Evolutionary conservation across 345 rosid species (phyloP).

Genomic region (Physaria fendleri): DNA sequence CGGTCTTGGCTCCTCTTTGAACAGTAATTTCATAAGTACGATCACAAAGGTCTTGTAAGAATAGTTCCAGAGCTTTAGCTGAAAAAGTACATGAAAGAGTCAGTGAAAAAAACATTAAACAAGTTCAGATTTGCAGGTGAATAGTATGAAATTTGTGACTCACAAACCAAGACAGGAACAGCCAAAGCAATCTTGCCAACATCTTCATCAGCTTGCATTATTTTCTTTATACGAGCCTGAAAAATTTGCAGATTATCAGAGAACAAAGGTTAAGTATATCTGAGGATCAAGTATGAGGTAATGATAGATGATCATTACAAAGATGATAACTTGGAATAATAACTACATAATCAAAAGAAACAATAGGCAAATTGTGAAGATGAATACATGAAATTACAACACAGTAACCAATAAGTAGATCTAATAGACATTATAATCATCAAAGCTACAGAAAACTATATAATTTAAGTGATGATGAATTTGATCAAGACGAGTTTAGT

Average conservation of each 20-base stretch:
- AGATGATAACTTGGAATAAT: not conserved
- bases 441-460: too few species aligned
- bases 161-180: slow-evolving; percentile 96
- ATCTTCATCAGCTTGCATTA: slow-evolving; percentile 99
- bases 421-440: too few species aligned
- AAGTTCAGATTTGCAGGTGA: not conserved
- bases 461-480: too few species aligned
- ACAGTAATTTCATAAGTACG: slow-evolving; percentile 88
- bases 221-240: slow-evolving; percentile 93
- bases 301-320: not conserved
- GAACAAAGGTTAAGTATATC: not conserved
- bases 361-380: too few species aligned
- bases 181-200: slow-evolving; percentile 96
- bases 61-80: slow-evolving; percentile 97
- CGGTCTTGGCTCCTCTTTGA: slow-evolving; percentile 93
- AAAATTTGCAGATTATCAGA: not conserved
- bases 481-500: too few species aligned
- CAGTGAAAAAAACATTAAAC: not conserved
- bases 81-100: slow-evolving; percentile 1
- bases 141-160: slow-evolving; percentile 24
- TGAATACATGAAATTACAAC: too few species aligned
- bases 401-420: too few species aligned
- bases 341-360: too few species aligned
- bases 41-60: slow-evolving; percentile 98
- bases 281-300: not conserved